Base-by-base conservation (phyloP, 139 green algal species). In the Mesostigma viride region DNA sequence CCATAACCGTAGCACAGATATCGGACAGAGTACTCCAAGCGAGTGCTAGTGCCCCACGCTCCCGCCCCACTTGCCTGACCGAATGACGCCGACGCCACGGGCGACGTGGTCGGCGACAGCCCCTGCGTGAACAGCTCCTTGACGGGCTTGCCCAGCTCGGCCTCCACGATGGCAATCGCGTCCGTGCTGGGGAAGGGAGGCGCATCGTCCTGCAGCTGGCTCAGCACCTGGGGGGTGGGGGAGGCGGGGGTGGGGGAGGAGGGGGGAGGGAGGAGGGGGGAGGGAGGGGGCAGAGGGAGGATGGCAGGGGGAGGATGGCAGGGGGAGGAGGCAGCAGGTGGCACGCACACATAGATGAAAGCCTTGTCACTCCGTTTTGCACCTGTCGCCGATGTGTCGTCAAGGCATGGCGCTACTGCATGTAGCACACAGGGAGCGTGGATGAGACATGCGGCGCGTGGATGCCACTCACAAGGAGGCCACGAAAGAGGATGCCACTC, bases 41-140 rank as follows among this genome's bases (percentile, higher is more conserved):
- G n/a, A n/a, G n/a, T n/a, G n/a, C n/a, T n/a, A n/a, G n/a, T n/a
- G n/a, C n/a, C n/a, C n/a, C n/a, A n/a, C n/a, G n/a, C n/a, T n/a
- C n/a, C n/a, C n/a, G n/a, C n/a, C n/a, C n/a, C n/a, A n/a, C n/a
- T n/a, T n/a, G n/a, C n/a, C n/a, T n/a, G n/a, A 2, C 89, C 91
- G 6, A 97, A 79, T 1, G 81, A 91, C 32, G 91, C 91, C 1
- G 85, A 84, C 1, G 89, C 91, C 2, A 97, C 79, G 1, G 91
- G 91, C 0, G 68, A 79, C 64, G 95, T 89, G 59, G 88, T 74
- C 2, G 71, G 76, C n/a, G n/a, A n/a, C n/a, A n/a, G n/a, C n/a
- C n/a, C n/a, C n/a, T n/a, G n/a, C n/a, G n/a, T n/a, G 71, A 96
- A 97, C 0, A 97, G 31, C 3, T 81, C 72, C 6, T 84, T 69